A percentile compares a stretch with the other conserved stretches of the same genome.
These are phyloP conservation scores for Pseudocercospora pini-densiflorae DNA, from an alignment of 2,329 filamentous ascomycete species.

Conservation along the genomic window DNA sequence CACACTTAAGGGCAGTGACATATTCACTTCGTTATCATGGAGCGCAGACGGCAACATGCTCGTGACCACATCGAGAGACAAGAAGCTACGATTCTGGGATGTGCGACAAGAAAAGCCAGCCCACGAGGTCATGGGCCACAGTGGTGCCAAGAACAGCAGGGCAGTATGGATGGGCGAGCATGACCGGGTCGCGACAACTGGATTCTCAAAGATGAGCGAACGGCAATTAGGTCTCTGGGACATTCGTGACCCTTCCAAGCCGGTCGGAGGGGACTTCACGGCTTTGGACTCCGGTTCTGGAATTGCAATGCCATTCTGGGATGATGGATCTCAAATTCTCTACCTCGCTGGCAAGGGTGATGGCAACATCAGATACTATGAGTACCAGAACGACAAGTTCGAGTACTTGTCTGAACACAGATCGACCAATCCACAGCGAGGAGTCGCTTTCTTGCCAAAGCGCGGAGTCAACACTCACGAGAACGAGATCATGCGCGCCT, in stretches of 20 bases:
- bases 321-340: conserved; percentile 91
- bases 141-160: conserved; percentile 95
- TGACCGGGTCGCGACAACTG: conserved; percentile 92
- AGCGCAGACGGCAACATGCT: conserved; percentile 85
- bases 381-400: conserved; percentile 98
- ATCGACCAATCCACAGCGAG: conserved; percentile 92
- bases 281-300: conserved; percentile 94
- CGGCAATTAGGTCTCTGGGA: conserved; percentile 96
- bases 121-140: conserved; percentile 83
- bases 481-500: conserved; percentile 93
- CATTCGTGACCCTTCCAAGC: conserved; percentile 75
- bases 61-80: conserved; percentile 94
- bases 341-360: conserved; percentile 98
- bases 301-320: conserved; percentile 99
- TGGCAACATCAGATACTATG: conserved; percentile 98
- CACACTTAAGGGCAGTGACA: conserved; percentile 83
- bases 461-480: conserved; percentile 95
- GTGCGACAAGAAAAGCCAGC: conserved; percentile 87
- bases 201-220: conserved; percentile 98
- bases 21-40: conserved; percentile 95
- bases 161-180: conserved; percentile 97
- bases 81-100: conserved; percentile 98
- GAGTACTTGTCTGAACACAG: conserved; percentile 98
- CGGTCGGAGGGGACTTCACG: conserved; percentile 80
- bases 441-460: conserved; percentile 91